These are phyloP conservation scores for Tuber indicum DNA, from an alignment of 495 filamentous ascomycete genomes.

Conservation along the genomic window DNA sequence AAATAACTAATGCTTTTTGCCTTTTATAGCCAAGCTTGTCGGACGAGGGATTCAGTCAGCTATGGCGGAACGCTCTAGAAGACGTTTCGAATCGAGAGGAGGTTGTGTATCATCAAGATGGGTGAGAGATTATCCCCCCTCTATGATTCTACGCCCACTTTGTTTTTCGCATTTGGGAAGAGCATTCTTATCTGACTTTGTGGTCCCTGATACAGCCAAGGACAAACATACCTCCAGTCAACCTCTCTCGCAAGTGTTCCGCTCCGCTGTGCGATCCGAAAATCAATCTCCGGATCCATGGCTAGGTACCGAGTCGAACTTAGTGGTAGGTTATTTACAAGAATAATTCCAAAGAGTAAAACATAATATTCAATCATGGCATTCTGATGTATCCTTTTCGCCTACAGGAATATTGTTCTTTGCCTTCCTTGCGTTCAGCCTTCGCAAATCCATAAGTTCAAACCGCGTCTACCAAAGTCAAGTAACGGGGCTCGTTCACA, in stretches of 20 bases:
- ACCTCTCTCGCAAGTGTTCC: constrained; percentile 82
- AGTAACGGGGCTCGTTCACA: constrained; percentile 69
- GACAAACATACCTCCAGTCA: constrained; percentile 52
- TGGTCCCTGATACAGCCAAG: constrained; percentile 29
- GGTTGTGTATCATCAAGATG: constrained; percentile 59
- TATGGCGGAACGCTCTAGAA: constrained; percentile 80
- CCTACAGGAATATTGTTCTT: constrained; percentile 58
- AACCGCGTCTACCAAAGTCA: constrained; percentile 26
- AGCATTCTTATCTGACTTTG: constrained; percentile 40
- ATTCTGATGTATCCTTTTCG: not conserved
- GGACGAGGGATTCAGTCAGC: constrained; percentile 82
- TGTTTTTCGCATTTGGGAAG: constrained; percentile 13
- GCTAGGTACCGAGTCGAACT: constrained; percentile 90
- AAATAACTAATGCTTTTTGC: constrained; percentile 47
- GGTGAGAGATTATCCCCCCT: constrained; percentile 57
- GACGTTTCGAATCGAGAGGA: constrained; percentile 79
- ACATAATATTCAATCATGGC: not conserved
- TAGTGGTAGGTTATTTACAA: constrained; percentile 28
- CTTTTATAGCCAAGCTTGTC: constrained; percentile 36
- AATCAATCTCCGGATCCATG: constrained; percentile 85
- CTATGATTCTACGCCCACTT: not conserved
- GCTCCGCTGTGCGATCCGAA: constrained; percentile 76
- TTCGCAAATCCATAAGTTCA: constrained; percentile 51
- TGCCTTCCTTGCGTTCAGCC: constrained; percentile 51
- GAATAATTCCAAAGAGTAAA: not conserved